phyloP scores from a whole-genome alignment of 2,329 filamentous ascomycete genomes.

The Emydomyces testavorans region DNA sequence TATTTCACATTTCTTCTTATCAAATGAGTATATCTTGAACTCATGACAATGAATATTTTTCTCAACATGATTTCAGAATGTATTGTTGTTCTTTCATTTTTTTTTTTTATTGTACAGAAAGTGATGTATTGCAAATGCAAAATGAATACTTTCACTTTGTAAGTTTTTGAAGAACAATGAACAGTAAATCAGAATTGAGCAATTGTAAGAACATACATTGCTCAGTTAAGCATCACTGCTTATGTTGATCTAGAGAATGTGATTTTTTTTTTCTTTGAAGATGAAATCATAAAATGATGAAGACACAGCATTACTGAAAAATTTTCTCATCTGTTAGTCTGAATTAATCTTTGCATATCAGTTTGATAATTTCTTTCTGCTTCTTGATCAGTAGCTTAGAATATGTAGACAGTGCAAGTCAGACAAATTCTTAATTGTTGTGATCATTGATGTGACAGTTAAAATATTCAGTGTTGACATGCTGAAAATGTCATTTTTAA shows the following conservation, averaged over 20 bases:
- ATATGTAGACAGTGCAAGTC: background rate
- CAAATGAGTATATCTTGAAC: slow-evolving; percentile 14
- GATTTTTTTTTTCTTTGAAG: too few relatives aligned
- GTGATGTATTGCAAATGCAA: slow-evolving; percentile 10
- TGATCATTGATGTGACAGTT: slow-evolving; percentile 16
- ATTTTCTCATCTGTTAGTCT: too few relatives aligned
- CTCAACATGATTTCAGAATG: slow-evolving; percentile 17
- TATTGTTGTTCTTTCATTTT: slow-evolving; percentile 16
- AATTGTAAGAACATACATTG: too few relatives aligned
- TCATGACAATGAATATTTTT: slow-evolving; percentile 12
- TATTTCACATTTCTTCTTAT: slow-evolving; percentile 1
- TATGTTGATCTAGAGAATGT: too few relatives aligned
- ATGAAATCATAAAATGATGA: too few relatives aligned
- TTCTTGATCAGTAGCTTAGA: slow-evolving; percentile 13
- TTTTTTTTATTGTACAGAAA: slow-evolving; percentile 12
- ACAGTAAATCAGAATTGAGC: too few relatives aligned
- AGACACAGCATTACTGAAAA: too few relatives aligned
- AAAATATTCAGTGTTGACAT: slow-evolving; percentile 18
- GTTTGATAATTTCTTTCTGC: slow-evolving; percentile 13
- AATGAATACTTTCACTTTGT: slow-evolving; percentile 16
- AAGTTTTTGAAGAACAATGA: too few relatives aligned
- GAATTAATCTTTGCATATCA: too few relatives aligned
- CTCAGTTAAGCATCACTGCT: too few relatives aligned
- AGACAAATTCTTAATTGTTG: background rate
- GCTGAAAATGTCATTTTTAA: slow-evolving; percentile 19